Percentiles rank a stretch among this genome's conserved stretches.
Conservation (phyloP, 2,329 filamentous ascomycete species). For the Thielaviopsis musarum region DNA sequence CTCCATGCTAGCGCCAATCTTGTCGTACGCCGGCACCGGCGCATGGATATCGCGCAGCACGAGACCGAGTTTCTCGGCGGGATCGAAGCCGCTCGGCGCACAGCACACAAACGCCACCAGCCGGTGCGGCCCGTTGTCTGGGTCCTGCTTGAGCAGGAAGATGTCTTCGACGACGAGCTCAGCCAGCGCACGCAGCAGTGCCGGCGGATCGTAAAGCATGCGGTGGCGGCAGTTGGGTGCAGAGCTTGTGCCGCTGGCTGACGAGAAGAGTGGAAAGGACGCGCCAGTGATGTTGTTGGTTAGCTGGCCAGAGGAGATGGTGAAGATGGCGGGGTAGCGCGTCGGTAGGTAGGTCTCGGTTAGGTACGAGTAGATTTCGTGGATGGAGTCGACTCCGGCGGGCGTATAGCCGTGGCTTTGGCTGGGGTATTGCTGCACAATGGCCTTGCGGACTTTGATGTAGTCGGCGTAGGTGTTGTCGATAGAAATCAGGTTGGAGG, state of each 20-base stretch:
- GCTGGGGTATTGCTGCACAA: slow-evolving; percentile 23
- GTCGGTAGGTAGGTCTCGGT: slow-evolving; percentile 29
- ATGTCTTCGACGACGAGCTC: slow-evolving; percentile 39
- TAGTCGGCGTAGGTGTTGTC: slow-evolving; percentile 32
- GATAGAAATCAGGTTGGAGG: slow-evolving; percentile 35
- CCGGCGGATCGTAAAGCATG: slow-evolving; percentile 15
- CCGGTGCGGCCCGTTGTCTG: slow-evolving; percentile 19
- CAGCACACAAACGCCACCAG: slow-evolving; percentile 34
- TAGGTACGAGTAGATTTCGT: slow-evolving; percentile 32
- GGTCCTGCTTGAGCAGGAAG: slow-evolving; percentile 29
- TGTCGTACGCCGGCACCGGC: slow-evolving; percentile 36
- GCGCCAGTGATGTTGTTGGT: slow-evolving; percentile 24
- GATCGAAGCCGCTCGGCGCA: slow-evolving; percentile 35
- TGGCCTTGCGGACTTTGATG: slow-evolving; percentile 23
- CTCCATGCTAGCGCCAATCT: slow-evolving; percentile 38
- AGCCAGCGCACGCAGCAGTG: slow-evolving; percentile 25
- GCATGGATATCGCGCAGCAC: slow-evolving; percentile 31
- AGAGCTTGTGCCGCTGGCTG: slow-evolving; percentile 10
- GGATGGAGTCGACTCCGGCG: slow-evolving; percentile 24
- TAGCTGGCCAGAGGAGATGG: slow-evolving; percentile 14
- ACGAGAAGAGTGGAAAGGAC: slow-evolving; percentile 17
- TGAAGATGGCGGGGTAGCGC: slow-evolving; percentile 32
- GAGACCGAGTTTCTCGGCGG: slow-evolving; percentile 31
- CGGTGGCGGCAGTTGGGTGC: slow-evolving; percentile 1
- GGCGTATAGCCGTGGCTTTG: slow-evolving; percentile 27